Evolutionary conservation across 306 rosid species (phyloP), one percentile per base, ranked within the genome.

Genomic region (Ochetophila trinervis): DNA sequence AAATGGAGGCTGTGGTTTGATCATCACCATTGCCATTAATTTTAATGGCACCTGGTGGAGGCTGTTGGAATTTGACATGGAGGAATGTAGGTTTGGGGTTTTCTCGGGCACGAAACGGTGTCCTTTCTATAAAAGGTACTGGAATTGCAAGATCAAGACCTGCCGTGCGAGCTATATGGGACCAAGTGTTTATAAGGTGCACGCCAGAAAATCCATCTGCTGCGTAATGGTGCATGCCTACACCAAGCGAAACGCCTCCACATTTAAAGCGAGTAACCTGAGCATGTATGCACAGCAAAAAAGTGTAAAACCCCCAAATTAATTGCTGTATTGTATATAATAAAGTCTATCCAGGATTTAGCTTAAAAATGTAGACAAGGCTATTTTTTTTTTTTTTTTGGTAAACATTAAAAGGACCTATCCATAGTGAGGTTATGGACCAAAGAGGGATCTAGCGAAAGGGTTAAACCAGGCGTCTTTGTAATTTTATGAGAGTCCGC

Each of bases 151-250:
- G 50, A 3, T 80, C 74, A 13, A 84, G 79, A 56, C 84, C 96
- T 11, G 84, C 60, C 50, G 92, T 87, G 1, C 90, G 92, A 35
- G 90, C 85, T 71, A 88, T 82, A 66, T 88, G 91, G 12, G 90
- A 82, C 96, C 96, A 88, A 34, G 92, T 53, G 20, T 87, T 89
- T 61, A 87, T 74, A 49, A 89, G 84, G 65, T 80, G 96, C 45
- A 89, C 88, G 27, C 88, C 88, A 34, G 96, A 86, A 51, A 79
- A 78, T 14, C 96, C 96, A 70, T 89, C 96, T 6, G 88, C 90
- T 24, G 8, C 90, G 20, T 77, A 84, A 68, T 89, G 93, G 37
- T 82, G 83, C 85, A 86, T 80, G 4, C 92, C 93, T 32, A 89
- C 92, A 10, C 96, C 96, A 13, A 89, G 81, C 10, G 92, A 83